phyloP scores from a whole-genome alignment of 768 basidiomycete species.

The Mycena floridula region DNA sequence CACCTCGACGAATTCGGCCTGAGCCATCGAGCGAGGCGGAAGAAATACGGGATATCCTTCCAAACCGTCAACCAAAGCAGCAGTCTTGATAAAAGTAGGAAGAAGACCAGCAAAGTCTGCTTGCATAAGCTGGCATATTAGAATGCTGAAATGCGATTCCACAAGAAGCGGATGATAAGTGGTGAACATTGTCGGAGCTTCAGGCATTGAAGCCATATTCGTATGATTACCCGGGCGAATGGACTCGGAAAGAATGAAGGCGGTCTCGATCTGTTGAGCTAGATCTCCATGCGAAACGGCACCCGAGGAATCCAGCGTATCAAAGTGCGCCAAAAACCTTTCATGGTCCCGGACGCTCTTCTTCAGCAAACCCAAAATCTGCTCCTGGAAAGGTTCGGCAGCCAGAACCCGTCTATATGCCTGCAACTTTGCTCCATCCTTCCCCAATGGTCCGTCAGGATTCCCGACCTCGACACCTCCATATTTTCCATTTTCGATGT shows the following conservation, averaged over 20 bases:
- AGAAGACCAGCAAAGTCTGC: constrained; percentile 65
- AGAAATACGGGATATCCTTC: constrained; percentile 89
- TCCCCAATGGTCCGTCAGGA: constrained; percentile 71
- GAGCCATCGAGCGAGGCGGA: constrained; percentile 82
- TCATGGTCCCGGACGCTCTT: constrained; percentile 84
- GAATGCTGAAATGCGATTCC: constrained; percentile 78
- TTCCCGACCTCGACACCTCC: constrained; percentile 86
- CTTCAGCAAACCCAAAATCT: constrained; percentile 51
- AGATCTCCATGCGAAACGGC: constrained; percentile 26
- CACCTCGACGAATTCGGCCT: constrained; percentile 84
- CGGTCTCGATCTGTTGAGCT: constrained; percentile 53
- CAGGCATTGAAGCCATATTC: too few species aligned
- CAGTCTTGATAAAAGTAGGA: constrained; percentile 58
- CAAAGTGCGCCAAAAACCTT: constrained; percentile 78
- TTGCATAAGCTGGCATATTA: constrained; percentile 71
- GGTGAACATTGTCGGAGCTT: constrained; percentile 63
- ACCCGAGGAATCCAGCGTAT: constrained; percentile 50
- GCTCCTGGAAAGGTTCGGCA: constrained; percentile 50
- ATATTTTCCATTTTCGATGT: constrained; percentile 67
- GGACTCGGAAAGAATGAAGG: constrained; percentile 63
- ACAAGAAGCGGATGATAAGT: constrained; percentile 89
- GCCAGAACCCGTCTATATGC: constrained; percentile 61
- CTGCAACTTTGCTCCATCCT: constrained; percentile 48
- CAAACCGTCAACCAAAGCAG: constrained; percentile 68
- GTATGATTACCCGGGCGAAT: constrained; percentile 51